Evolutionary conservation across 306 rosid species (phyloP), one percentile per base, ranked within the genome.

Genomic region (Corylus heterophylla): DNA sequence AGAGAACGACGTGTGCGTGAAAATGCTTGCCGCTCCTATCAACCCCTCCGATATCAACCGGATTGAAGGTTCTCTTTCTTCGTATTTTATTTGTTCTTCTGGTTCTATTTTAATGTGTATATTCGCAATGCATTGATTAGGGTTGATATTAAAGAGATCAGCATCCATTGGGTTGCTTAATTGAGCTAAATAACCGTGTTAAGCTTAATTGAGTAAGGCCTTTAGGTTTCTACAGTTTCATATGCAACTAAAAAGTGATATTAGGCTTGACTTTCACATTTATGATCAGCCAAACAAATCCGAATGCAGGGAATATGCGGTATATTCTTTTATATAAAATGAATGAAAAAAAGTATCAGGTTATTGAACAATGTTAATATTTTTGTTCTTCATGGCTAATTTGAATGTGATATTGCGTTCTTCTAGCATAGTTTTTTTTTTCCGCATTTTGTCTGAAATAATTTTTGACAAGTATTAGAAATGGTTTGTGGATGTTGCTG

Each of bases 31-130:
- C 2, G 89, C 98, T 78, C 98, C 97, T 1, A 92, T 94, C 56
- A 95, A 92, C 62, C 98, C 98, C 44, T 91, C 96, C 8, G 97
- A 95, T 77, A 89, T 95, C 51, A 95, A 95, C 16, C 87, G 97
- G 17, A 92, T 94, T 6, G 94, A 95, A 87, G 98, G 94, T 90
- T 75, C 14, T 39, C 27, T 1, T 63, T 64, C 75, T 16, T 27
- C 12, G 13, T 39, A 20, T 42, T 39, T 51, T 73, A 3, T 75
- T 31, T 73, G 10, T 39, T 75, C 8, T 59, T 58, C 6, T 31
- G 12, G 25, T 4, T 10, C 10, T 17, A 22, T n/a, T 27, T 29
- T 62, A 44, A 62, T 2, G n/a, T 12, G 4, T 10, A 3, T 39
- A 42, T 17, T 8, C 1, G 12, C 35, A 14, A 35, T 35, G 11